A percentile compares a stretch with the other conserved stretches of the same genome.
Conservation (phyloP, 257 asterid species). For the Mitragyna speciosa region DNA sequence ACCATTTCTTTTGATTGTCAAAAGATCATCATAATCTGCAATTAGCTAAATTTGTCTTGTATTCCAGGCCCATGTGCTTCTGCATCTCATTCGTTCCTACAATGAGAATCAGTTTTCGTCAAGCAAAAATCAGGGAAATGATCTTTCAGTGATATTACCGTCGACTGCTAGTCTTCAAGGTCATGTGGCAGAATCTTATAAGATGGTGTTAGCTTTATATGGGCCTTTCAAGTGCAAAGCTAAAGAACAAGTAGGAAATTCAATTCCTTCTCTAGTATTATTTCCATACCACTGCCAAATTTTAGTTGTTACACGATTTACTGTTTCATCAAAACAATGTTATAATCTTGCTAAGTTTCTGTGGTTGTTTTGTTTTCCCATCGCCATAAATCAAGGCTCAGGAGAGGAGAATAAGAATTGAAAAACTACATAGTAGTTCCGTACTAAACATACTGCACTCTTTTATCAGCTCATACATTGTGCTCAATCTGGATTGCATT, state of each 20-base stretch:
- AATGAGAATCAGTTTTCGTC: conserved; percentile 43
- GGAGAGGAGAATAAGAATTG: neutral
- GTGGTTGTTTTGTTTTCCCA: neutral
- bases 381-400: neutral
- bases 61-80: conserved; percentile 92
- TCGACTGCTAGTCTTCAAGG: conserved; percentile 63
- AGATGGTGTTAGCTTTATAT: conserved; percentile 90
- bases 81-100: conserved; percentile 68
- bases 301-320: neutral
- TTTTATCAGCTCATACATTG: no score
- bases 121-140: conserved; percentile 38
- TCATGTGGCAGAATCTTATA: conserved; percentile 80
- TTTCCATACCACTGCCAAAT: neutral
- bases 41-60: conserved; percentile 30
- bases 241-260: conserved; percentile 71
- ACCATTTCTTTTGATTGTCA: conserved; percentile 14
- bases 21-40: neutral
- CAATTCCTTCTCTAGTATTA: neutral
- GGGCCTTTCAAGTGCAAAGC: conserved; percentile 84
- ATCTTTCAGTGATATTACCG: conserved; percentile 37
- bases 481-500: no score
- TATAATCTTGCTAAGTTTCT: neutral
- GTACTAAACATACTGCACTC: no score
- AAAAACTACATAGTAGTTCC: neutral
- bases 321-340: neutral